Evolutionary conservation across 441 rosid genomes (phyloP), one percentile per base, ranked within the genome.

Genomic region (Gossypium schwendimanii): DNA sequence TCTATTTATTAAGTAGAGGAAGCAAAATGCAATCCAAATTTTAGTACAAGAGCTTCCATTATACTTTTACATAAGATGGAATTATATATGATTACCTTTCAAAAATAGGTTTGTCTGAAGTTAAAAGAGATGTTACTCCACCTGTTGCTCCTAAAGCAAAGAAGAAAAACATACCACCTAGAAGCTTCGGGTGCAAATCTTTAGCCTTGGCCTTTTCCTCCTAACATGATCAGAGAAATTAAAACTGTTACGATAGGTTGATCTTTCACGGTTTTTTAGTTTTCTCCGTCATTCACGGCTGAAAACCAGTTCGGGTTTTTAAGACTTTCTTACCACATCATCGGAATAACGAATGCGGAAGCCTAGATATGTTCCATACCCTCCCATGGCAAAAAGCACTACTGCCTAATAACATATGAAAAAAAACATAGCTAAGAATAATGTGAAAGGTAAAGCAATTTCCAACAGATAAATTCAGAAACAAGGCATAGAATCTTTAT

Each of bases 321-420:
- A 33, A 33, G 8, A 6, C 39, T 23, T 54, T 58, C 87, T 85
- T 81, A 94, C 97, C 89, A 87, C 73, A 77, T 89, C 87, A 62
- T 89, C 87, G 1, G 98, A 86, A 75, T 72, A 88, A 17, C 87
- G 87, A 73, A 92, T 87, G 67, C 89, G 88, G 72, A 89, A 94
- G 70, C 97, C 98, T 47, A 94, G 83, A 77, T 89, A 94, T 14
- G 97, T 92, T 73, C 98, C 97, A 53, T 90, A 92, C 11, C 98
- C 97, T 23, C 97, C 98, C 97, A 92, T 94, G 24, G 97, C 97
- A 72, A 94, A 89, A 69, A 94, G 97, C 74, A 94, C 97, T 1
- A 94, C 97, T 2, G 96, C 98, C 97, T 94, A 55, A 72, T 39
- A 55, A 55, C 60, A 55, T 20, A 45, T 20, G 14, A 64, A 44